These are phyloP conservation scores for Gossypium herbaceum DNA, from an alignment of 345 rosid species.

Conservation along the genomic window DNA sequence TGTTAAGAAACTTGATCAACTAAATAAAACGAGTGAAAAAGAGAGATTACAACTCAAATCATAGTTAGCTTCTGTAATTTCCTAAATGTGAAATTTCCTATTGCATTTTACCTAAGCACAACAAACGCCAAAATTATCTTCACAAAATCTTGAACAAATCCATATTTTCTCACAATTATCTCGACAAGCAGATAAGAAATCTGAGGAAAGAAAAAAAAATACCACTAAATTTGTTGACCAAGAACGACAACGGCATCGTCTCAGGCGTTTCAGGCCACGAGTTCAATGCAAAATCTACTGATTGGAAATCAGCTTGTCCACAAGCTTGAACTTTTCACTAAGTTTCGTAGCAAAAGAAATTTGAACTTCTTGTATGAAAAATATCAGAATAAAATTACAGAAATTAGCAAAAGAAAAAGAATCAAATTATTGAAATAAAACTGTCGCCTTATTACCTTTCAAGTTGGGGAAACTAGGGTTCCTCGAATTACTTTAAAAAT, in stretches of 20 bases:
- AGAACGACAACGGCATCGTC: not conserved
- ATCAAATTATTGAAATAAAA: constrained; percentile 7
- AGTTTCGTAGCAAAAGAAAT: not conserved
- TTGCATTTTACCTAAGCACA: not conserved
- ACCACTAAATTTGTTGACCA: constrained; percentile 5
- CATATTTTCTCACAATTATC: not conserved
- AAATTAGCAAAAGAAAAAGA: not conserved
- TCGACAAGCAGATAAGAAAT: not conserved
- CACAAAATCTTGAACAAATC: not conserved
- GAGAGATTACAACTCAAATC: not conserved
- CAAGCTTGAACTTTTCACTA: not conserved
- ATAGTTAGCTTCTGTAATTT: not conserved
- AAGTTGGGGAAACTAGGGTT: constrained; percentile 13
- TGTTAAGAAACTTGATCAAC: not conserved
- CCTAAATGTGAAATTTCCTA: not conserved
- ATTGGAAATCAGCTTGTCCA: not conserved
- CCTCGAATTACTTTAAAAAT: not conserved
- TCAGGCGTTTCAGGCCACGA: not conserved
- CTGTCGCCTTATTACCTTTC: not conserved
- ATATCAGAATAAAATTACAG: not conserved
- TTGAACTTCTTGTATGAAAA: not conserved
- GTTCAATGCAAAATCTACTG: constrained; percentile 4
- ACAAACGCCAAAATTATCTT: not conserved
- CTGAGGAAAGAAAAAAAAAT: not conserved
- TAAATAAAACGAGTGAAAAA: not conserved